Evolutionary conservation across 208 protist genomes (phyloP).

Genomic region (Lotmaria passim): DNA sequence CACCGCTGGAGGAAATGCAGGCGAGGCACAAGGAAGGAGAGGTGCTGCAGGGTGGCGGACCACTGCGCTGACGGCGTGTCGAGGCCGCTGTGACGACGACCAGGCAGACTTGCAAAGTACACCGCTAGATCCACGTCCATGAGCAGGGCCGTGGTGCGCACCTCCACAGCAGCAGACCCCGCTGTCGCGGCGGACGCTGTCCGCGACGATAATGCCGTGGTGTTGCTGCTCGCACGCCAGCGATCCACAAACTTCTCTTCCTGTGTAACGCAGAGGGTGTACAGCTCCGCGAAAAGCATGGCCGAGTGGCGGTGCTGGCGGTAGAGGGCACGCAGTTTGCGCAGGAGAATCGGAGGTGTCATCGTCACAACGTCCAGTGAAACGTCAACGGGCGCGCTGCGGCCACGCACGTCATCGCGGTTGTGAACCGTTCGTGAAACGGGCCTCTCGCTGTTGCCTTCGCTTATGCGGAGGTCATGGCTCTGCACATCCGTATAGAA

Average conservation of each 20-base stretch:
- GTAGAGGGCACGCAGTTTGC: conserved; percentile 40
- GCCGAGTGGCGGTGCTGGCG: conserved; percentile 30
- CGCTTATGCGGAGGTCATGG: not conserved
- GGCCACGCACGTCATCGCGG: no score
- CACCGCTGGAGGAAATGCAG: conserved; percentile 24
- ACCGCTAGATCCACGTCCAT: conserved; percentile 59
- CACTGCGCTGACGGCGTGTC: conserved; percentile 43
- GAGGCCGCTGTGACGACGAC: conserved; percentile 45
- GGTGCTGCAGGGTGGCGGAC: conserved; percentile 40
- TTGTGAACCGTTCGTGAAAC: no score
- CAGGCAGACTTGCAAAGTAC: conserved; percentile 61
- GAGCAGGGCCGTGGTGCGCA: conserved; percentile 38
- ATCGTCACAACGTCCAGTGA: conserved; percentile 24
- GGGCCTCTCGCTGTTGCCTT: not conserved
- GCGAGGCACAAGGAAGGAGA: conserved; percentile 37
- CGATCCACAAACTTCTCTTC: conserved; percentile 23
- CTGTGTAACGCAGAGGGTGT: conserved; percentile 29
- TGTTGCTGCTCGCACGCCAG: no score
- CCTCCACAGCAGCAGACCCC: not conserved
- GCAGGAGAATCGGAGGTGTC: conserved; percentile 46
- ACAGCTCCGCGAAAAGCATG: conserved; percentile 37
- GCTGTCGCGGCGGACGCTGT: not conserved
- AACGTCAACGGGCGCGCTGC: not conserved
- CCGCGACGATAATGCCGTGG: not conserved
- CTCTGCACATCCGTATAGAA: conserved; percentile 31